These are phyloP conservation scores for Backusella sp. DNA, from an alignment of 192 early-diverging fungal species.

Conservation along the genomic window DNA sequence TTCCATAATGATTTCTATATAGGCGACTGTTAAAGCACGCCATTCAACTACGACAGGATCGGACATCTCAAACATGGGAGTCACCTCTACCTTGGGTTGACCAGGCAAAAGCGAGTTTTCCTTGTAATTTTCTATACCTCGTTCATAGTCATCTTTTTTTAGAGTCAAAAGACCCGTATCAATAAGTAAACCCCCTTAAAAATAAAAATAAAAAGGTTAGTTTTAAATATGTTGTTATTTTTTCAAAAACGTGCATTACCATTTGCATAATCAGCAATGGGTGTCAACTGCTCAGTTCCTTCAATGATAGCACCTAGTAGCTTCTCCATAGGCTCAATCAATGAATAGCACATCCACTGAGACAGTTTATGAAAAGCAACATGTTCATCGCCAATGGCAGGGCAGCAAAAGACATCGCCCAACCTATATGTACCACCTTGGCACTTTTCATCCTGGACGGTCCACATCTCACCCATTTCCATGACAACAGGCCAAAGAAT, in stretches of 20 bases:
- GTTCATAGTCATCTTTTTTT: conserved; percentile 49
- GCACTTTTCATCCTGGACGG: conserved; percentile 56
- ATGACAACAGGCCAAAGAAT: conserved; percentile 79
- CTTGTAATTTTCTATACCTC: conserved; percentile 56
- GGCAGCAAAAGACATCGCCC: conserved; percentile 37
- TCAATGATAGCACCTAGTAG: conserved; percentile 45
- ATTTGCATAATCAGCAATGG: conserved; percentile 82
- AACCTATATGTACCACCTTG: conserved; percentile 71
- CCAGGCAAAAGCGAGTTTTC: conserved; percentile 39
- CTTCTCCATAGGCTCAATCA: conserved; percentile 77
- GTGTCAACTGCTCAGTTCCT: conserved; percentile 79
- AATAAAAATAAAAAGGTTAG: background rate
- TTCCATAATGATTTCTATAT: conserved; percentile 73
- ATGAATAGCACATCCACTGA: conserved; percentile 93
- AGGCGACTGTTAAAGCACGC: conserved; percentile 85
- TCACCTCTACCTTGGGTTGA: conserved; percentile 39
- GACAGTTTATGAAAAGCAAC: conserved; percentile 92
- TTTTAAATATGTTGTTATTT: background rate
- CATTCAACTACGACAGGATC: conserved; percentile 93
- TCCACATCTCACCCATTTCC: conserved; percentile 82
- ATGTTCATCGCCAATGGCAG: conserved; percentile 31
- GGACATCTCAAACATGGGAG: conserved; percentile 72
- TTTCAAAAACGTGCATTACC: conserved; percentile 36
- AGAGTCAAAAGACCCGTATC: conserved; percentile 78
- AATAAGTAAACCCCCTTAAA: conserved; percentile 77